Percentiles rank a stretch among this genome's conserved stretches.
Conservation (phyloP, 805 yeast genomes). For the Ascoidea tarda region DNA sequence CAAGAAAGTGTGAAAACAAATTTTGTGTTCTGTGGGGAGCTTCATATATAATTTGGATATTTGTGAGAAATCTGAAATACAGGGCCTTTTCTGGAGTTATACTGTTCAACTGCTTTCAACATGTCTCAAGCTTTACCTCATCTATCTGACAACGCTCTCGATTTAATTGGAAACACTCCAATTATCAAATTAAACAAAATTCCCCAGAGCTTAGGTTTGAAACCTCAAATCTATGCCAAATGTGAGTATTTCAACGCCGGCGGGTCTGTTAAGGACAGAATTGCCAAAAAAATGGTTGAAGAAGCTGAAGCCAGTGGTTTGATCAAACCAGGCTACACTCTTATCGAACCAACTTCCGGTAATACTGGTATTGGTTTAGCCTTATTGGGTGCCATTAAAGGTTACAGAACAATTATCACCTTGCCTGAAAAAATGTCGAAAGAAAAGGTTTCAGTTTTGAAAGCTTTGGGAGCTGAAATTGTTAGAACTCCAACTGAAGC, state of each 20-base stretch:
- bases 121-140: conserved; percentile 17
- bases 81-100: too few relatives aligned
- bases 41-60: too few relatives aligned
- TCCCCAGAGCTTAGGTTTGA: conserved; percentile 64
- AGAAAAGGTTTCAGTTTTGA: conserved; percentile 77
- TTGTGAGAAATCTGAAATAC: too few relatives aligned
- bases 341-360: conserved; percentile 85
- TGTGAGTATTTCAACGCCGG: conserved; percentile 80
- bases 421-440: conserved; percentile 88
- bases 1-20: too few relatives aligned
- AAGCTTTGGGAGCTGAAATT: conserved; percentile 84
- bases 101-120: background rate
- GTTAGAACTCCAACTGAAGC: conserved; percentile 88
- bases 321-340: conserved; percentile 73
- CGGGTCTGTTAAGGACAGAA: conserved; percentile 82
- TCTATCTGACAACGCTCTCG: conserved; percentile 40
- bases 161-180: conserved; percentile 80
- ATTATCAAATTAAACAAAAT: conserved; percentile 58
- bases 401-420: conserved; percentile 77
- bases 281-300: conserved; percentile 75
- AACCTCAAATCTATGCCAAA: conserved; percentile 59
- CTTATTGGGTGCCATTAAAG: conserved; percentile 73
- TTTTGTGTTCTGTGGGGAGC: too few relatives aligned
- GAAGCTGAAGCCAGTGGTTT: conserved; percentile 69
- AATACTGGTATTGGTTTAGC: conserved; percentile 89